Conservation (phyloP, 75 land plant species). For the Selaginella tamariscina region DNA sequence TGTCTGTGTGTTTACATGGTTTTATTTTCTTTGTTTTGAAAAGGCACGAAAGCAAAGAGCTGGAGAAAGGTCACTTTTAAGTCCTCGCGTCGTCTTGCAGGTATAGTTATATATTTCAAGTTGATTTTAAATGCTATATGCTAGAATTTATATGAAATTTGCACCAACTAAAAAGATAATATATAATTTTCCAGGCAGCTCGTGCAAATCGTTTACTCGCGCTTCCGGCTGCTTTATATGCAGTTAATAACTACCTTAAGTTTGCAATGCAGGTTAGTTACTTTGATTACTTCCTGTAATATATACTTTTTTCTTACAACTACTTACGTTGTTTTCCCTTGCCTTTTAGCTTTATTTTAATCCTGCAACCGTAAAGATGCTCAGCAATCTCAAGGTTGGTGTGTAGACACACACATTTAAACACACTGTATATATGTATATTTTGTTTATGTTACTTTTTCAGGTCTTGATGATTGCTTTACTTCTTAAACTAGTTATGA, state of each 20-base stretch:
- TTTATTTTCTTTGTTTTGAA: neutral
- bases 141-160: neutral
- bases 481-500: conserved; percentile 80
- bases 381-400: conserved; percentile 57
- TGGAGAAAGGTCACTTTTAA: conserved; percentile 83
- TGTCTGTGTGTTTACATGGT: neutral
- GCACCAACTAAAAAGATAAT: too few relatives aligned
- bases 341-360: conserved; percentile 80
- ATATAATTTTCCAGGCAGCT: conserved; percentile 62
- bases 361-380: conserved; percentile 98
- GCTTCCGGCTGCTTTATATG: conserved; percentile 86
- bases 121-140: neutral
- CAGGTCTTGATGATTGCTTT: conserved; percentile 95
- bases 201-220: conserved; percentile 84
- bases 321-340: neutral
- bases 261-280: conserved; percentile 81
- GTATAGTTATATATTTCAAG: conserved; percentile 28
- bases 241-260: conserved; percentile 92
- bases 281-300: neutral
- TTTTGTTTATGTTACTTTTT: conserved; percentile 13
- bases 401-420: neutral
- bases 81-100: conserved; percentile 70
- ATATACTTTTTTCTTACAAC: neutral
- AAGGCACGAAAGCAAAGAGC: conserved; percentile 68
- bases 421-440: conserved; percentile 1